Base-by-base conservation (phyloP, 331 rosid species). In the Acacia pycnantha region DNA sequence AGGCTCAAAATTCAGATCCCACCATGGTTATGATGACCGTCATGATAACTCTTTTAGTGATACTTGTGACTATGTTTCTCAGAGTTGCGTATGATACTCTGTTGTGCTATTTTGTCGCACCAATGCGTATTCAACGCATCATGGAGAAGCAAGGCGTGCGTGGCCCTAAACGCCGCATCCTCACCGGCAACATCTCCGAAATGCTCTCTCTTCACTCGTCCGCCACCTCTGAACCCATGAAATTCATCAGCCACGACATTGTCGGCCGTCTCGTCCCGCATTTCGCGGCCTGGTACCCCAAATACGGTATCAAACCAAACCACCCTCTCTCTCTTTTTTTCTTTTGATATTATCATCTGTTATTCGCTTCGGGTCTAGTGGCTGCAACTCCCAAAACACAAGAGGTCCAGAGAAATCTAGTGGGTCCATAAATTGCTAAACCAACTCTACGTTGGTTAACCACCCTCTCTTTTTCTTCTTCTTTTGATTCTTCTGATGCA, bases 131-230 rank as follows among this genome's bases (percentile, higher is more conserved):
- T 82, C 89, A 84, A 83, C 87, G 59, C 70, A 80, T 82, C 77
- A 96, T 96, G 99, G 97, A 89, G 40, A 84, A 70, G 89, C 99
- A 96, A 94, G 99, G 99, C 8, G 92, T 94, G 66, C 89, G 82
- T 64, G 99, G 99, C 68, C 99, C 99, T 0, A 91, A 92, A 75
- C 95, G 94, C 11, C 89, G 94, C 37, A 88, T 83, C 72, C 88
- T 96, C 75, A 88, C 88, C 15, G 99, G 99, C 43, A 96, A 96
- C 90, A 87, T 96, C 87, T 48, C 89, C 6, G 95, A 94, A 88
- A 88, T 94, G 92, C 86, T 94, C n/a, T 83, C 93, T 41, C 89
- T 94, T 31, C 88, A 91, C 61, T 82, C 97, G 31, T 88, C 89
- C 62, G 69, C 98, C 46, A 96, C 97, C 76, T 88, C 97, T 16